Percentiles rank a stretch among this genome's conserved stretches.
phyloP scores from a whole-genome alignment of 331 rosid species.

The Spiraea crenata region DNA sequence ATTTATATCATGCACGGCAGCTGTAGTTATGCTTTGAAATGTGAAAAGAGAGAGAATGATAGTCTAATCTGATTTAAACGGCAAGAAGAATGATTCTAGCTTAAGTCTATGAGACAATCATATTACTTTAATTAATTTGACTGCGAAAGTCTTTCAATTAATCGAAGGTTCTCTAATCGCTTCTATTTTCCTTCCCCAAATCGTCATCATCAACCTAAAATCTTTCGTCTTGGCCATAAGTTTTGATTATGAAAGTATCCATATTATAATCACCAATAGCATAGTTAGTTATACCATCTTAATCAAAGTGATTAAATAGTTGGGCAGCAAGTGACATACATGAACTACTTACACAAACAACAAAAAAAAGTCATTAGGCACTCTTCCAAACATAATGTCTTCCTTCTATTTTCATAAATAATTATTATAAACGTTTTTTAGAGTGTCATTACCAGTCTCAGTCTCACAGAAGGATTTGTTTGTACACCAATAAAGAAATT shows the following conservation, averaged over 20 bases:
- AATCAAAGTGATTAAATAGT: neutral
- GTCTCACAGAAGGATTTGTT: neutral
- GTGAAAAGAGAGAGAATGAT: too few relatives aligned
- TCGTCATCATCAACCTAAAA: constrained; percentile 6
- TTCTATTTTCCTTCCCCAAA: neutral
- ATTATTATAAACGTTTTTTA: too few relatives aligned
- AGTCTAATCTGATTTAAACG: too few relatives aligned
- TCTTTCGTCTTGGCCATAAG: neutral
- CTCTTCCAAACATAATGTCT: too few relatives aligned
- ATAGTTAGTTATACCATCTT: neutral
- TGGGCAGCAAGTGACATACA: neutral
- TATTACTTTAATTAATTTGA: neutral
- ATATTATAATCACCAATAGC: neutral
- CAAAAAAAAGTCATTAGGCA: too few relatives aligned
- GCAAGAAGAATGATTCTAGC: too few relatives aligned
- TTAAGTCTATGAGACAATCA: too few relatives aligned
- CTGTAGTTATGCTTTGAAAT: neutral
- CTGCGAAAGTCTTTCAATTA: neutral
- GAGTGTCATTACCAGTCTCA: too few relatives aligned
- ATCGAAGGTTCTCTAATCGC: neutral
- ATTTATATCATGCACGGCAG: neutral
- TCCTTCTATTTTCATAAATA: too few relatives aligned
- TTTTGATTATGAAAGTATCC: neutral
- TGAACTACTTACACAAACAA: too few relatives aligned
- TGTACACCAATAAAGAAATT: neutral